Percentiles rank a stretch among this genome's conserved stretches.
These are phyloP conservation scores for Elaphomyces granulatus DNA, from an alignment of 495 filamentous ascomycete species.

Conservation along the genomic window DNA sequence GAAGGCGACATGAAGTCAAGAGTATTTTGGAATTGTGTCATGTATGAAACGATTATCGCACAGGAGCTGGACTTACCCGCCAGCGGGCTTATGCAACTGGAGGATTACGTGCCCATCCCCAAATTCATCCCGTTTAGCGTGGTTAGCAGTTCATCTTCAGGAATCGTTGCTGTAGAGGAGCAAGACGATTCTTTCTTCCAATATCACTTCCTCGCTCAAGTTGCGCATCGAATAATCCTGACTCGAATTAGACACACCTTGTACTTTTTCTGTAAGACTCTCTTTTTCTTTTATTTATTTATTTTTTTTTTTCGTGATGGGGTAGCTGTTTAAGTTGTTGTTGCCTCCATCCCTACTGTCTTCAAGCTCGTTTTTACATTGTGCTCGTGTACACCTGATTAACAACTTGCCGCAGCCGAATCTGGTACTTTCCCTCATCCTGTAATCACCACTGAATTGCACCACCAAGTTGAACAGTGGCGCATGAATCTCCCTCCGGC, in stretches of 20 bases:
- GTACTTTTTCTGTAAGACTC: conserved; percentile 31
- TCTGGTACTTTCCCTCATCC: conserved; percentile 32
- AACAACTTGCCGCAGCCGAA: conserved; percentile 19
- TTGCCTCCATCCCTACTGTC: no score
- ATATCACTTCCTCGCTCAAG: conserved; percentile 36
- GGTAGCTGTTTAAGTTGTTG: neutral
- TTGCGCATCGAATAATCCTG: conserved; percentile 35
- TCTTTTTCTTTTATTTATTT: neutral
- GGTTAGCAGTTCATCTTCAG: neutral
- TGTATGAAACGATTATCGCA: conserved; percentile 35
- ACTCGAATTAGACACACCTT: conserved; percentile 34
- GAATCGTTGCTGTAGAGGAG: conserved; percentile 19
- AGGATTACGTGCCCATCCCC: conserved; percentile 33
- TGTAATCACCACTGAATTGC: conserved; percentile 30
- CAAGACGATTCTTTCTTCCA: conserved; percentile 35
- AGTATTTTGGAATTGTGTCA: conserved; percentile 36
- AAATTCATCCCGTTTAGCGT: conserved; percentile 30
- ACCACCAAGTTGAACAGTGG: conserved; percentile 35
- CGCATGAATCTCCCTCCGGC: conserved; percentile 29
- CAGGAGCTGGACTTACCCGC: conserved; percentile 34
- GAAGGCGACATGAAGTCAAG: conserved; percentile 37
- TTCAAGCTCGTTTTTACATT: no score
- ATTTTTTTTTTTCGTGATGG: neutral
- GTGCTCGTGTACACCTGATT: neutral
- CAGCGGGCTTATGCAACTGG: conserved; percentile 29